phyloP scores from a whole-genome alignment of 805 yeast genomes.

The Candida awuae region DNA sequence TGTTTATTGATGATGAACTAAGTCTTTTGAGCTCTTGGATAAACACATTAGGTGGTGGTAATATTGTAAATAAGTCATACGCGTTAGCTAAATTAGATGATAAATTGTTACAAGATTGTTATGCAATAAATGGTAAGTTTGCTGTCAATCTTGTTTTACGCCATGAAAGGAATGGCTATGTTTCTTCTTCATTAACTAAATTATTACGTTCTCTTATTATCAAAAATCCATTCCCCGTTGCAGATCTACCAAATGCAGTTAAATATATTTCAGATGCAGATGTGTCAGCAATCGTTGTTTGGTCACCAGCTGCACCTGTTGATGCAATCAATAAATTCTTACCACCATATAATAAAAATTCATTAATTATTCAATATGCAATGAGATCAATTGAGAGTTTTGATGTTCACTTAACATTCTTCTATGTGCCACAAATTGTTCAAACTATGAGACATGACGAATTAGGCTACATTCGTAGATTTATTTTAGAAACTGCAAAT shows the following conservation, averaged over 20 bases:
- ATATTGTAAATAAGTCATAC: slow-evolving; percentile 20
- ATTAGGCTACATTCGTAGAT: slow-evolving; percentile 79
- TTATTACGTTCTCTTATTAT: slow-evolving; percentile 38
- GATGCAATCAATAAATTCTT: slow-evolving; percentile 77
- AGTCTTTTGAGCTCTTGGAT: slow-evolving; percentile 71
- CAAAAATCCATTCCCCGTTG: slow-evolving; percentile 51
- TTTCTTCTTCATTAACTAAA: slow-evolving; percentile 31
- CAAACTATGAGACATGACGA: slow-evolving; percentile 80
- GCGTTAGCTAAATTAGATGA: slow-evolving; percentile 31
- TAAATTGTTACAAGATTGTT: slow-evolving; percentile 46
- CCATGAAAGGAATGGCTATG: slow-evolving; percentile 25
- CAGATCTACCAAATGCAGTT: slow-evolving; percentile 51
- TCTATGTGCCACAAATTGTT: slow-evolving; percentile 96
- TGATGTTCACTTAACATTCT: slow-evolving; percentile 82
- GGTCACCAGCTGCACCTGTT: slow-evolving; percentile 74
- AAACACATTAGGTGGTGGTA: slow-evolving; percentile 44
- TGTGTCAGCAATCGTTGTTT: slow-evolving; percentile 33
- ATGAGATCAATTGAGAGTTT: slow-evolving; percentile 84
- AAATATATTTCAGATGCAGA: slow-evolving; percentile 35
- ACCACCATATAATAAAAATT: slow-evolving; percentile 61
- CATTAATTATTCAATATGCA: slow-evolving; percentile 73
- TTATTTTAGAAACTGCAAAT: slow-evolving; percentile 85
- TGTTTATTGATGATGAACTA: slow-evolving; percentile 71
- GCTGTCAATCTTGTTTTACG: slow-evolving; percentile 67
- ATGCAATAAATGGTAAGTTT: slow-evolving; percentile 56